These are phyloP conservation scores for Colletotrichum sojae DNA, from an alignment of 2,329 filamentous ascomycete species.

Conservation along the genomic window DNA sequence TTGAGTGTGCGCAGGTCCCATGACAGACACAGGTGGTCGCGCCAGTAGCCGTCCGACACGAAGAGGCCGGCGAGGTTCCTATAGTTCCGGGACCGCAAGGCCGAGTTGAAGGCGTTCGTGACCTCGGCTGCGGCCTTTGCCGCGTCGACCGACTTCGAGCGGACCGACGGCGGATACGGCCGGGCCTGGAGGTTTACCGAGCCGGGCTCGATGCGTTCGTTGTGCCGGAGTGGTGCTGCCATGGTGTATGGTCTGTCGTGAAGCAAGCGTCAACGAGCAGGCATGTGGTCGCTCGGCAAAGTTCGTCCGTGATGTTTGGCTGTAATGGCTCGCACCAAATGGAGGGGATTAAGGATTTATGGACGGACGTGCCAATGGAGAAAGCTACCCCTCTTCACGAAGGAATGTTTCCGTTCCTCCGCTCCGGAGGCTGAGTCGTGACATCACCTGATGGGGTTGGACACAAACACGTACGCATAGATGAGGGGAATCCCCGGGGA, in stretches of 20 bases:
- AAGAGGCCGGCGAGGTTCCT: slow-evolving; percentile 56
- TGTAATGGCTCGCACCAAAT: neutral
- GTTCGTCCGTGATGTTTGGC: neutral
- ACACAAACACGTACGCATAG: slow-evolving; percentile 9
- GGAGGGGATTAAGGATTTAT: slow-evolving; percentile 9
- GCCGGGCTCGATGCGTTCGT: slow-evolving; percentile 54
- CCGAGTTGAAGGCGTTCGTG: slow-evolving; percentile 57
- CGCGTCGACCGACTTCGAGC: slow-evolving; percentile 50
- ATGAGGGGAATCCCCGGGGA: slow-evolving; percentile 26
- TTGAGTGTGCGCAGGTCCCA: slow-evolving; percentile 67
- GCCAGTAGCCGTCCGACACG: slow-evolving; percentile 65
- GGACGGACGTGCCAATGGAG: neutral
- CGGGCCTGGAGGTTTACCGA: slow-evolving; percentile 67
- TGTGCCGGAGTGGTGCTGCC: slow-evolving; percentile 15
- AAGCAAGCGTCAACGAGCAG: no score
- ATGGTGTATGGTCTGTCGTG: slow-evolving; percentile 12
- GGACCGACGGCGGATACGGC: slow-evolving; percentile 54
- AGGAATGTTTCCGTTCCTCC: slow-evolving; percentile 15
- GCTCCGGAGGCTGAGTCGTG: slow-evolving; percentile 27
- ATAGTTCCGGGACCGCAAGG: slow-evolving; percentile 54
- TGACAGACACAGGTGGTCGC: slow-evolving; percentile 69
- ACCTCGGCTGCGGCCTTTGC: slow-evolving; percentile 54
- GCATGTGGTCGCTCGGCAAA: no score
- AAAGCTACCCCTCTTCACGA: neutral
- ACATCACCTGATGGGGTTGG: slow-evolving; percentile 29